phyloP scores from a whole-genome alignment of 331 rosid species.

The Pyrus hybrid region DNA sequence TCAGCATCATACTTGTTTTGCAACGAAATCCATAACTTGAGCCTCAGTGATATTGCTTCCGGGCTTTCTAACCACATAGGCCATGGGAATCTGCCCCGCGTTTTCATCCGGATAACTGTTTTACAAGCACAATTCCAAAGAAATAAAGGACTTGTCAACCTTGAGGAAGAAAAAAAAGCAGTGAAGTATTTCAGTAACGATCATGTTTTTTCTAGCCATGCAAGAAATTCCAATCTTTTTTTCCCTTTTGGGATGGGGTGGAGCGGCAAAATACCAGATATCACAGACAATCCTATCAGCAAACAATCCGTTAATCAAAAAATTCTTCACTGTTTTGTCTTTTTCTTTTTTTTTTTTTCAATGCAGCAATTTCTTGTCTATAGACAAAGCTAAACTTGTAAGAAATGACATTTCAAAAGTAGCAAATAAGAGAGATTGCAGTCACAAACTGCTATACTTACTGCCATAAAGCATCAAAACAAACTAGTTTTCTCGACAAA shows the following conservation, averaged over 20 bases:
- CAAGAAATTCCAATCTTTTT: neutral
- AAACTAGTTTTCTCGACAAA: neutral
- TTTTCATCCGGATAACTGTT: constrained; percentile 81
- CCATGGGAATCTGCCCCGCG: constrained; percentile 87
- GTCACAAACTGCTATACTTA: neutral
- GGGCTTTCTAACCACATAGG: constrained; percentile 73
- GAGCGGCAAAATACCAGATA: neutral
- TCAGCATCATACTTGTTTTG: constrained; percentile 49
- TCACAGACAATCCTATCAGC: neutral
- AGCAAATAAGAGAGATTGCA: neutral
- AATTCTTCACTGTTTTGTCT: neutral
- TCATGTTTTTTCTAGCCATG: neutral
- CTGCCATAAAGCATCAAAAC: neutral
- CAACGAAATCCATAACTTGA: constrained; percentile 53
- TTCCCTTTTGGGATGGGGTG: neutral
- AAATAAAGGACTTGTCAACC: too few relatives aligned
- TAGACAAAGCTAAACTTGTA: too few relatives aligned
- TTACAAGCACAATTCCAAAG: neutral
- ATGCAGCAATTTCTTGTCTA: neutral
- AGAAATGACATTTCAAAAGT: neutral
- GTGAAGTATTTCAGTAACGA: too few relatives aligned
- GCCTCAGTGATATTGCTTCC: constrained; percentile 57
- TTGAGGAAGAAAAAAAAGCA: too few relatives aligned
- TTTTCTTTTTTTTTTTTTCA: neutral
- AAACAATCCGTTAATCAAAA: neutral